These are phyloP conservation scores for Multifurca ochricompacta DNA, from an alignment of 768 basidiomycete species.

Conservation along the genomic window DNA sequence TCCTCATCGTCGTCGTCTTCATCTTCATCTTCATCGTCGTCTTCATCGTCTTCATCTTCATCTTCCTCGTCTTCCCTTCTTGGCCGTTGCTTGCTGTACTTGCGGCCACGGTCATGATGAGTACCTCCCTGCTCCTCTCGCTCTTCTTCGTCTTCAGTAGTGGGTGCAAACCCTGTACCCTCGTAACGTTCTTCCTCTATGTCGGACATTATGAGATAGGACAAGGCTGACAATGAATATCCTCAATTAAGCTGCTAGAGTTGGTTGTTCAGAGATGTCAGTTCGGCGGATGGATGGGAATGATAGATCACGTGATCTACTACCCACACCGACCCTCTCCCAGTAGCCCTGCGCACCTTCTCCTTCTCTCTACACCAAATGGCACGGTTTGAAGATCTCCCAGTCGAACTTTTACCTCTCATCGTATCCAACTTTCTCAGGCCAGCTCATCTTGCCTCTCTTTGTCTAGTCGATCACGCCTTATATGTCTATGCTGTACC, in stretches of 20 bases:
- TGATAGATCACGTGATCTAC: background rate
- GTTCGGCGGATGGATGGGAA: no score
- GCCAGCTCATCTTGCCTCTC: slow-evolving; percentile 41
- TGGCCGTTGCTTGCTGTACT: slow-evolving; percentile 34
- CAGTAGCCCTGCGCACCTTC: no score
- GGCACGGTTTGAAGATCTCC: slow-evolving; percentile 47
- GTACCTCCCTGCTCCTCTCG: slow-evolving; percentile 29
- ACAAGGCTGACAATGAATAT: slow-evolving; percentile 21
- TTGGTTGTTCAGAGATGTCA: no score
- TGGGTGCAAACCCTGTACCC: slow-evolving; percentile 26
- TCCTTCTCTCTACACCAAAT: no score
- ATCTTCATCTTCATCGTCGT: slow-evolving; percentile 33
- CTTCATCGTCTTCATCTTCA: slow-evolving; percentile 32
- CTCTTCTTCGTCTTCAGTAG: slow-evolving; percentile 26
- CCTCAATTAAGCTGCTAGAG: background rate
- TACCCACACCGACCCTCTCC: no score
- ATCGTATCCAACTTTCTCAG: slow-evolving; percentile 45
- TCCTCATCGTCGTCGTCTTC: slow-evolving; percentile 36
- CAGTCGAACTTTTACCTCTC: slow-evolving; percentile 54
- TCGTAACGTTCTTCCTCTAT: slow-evolving; percentile 31
- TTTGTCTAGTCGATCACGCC: slow-evolving; percentile 50
- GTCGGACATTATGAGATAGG: slow-evolving; percentile 38
- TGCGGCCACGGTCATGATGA: slow-evolving; percentile 26
- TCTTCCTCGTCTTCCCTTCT: slow-evolving; percentile 34
- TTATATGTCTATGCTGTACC: slow-evolving; percentile 47